Evolutionary conservation across 192 early-diverging fungal species (phyloP).

Genomic region (Podila epigama): DNA sequence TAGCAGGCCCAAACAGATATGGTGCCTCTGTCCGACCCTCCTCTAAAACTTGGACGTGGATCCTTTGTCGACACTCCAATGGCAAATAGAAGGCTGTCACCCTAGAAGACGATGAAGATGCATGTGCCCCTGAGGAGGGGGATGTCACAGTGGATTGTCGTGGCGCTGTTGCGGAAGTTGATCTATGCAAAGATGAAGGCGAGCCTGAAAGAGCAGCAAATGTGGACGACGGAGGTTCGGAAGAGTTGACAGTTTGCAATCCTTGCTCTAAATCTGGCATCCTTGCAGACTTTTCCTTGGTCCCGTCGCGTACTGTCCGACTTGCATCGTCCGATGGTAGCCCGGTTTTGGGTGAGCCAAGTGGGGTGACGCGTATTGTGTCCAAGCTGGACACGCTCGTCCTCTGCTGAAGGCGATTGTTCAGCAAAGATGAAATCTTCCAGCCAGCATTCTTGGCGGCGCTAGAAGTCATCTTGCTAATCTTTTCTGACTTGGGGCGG

Average conservation of each 20-base stretch:
- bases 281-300: background rate
- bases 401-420: conserved; percentile 1
- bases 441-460: conserved; percentile 8
- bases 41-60: conserved; percentile 38
- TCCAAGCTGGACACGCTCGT: conserved; percentile 21
- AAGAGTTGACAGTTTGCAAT: background rate
- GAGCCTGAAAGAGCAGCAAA: background rate
- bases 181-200: background rate
- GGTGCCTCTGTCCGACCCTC: conserved; percentile 28
- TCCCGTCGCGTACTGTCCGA: background rate
- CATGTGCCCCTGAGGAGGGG: background rate
- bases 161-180: background rate
- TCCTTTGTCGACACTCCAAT: conserved; percentile 35
- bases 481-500: conserved; percentile 1
- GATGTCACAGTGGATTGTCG: background rate
- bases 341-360: conserved; percentile 5
- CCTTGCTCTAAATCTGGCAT: background rate
- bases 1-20: conserved; percentile 38
- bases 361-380: conserved; percentile 14
- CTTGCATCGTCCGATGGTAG: conserved; percentile 4
- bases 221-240: background rate
- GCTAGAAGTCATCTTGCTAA: background rate
- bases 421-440: conserved; percentile 7
- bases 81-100: conserved; percentile 36
- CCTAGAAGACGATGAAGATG: conserved; percentile 11